These are phyloP conservation scores for Fusarium sp. DNA, from an alignment of 2,329 filamentous ascomycete species.

Conservation along the genomic window DNA sequence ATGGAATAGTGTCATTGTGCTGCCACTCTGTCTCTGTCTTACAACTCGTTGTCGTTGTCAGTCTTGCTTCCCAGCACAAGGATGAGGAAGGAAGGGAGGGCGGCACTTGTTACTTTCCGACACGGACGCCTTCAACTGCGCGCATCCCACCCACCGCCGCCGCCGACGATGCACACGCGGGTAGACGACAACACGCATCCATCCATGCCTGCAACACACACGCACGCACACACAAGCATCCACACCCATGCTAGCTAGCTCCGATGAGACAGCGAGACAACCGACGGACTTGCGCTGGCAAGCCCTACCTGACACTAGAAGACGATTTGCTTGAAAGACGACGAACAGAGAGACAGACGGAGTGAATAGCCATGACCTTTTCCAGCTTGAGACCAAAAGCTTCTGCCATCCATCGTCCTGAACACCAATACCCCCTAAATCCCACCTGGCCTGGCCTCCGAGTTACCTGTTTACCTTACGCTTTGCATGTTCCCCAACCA, in stretches of 20 bases:
- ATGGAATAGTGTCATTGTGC: slow-evolving; percentile 17
- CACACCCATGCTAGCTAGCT: slow-evolving; percentile 27
- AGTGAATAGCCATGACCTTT: not conserved
- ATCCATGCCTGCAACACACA: slow-evolving; percentile 18
- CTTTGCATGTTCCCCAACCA: slow-evolving; percentile 18
- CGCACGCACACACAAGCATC: slow-evolving; percentile 21
- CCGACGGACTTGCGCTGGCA: slow-evolving; percentile 21
- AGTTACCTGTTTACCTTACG: slow-evolving; percentile 12
- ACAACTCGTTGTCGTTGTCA: not conserved
- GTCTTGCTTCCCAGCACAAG: slow-evolving; percentile 20
- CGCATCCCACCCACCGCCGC: slow-evolving; percentile 11
- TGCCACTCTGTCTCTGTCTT: slow-evolving; percentile 14
- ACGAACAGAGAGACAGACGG: slow-evolving; percentile 17
- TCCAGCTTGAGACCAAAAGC: slow-evolving; percentile 1
- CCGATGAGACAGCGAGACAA: slow-evolving; percentile 27
- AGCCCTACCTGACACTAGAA: slow-evolving; percentile 18
- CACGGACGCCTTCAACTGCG: slow-evolving; percentile 28
- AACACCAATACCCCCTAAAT: not conserved
- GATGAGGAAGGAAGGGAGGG: slow-evolving; percentile 11
- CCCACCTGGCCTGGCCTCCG: not conserved
- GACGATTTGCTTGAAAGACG: slow-evolving; percentile 7
- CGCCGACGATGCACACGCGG: slow-evolving; percentile 24
- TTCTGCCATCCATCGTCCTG: slow-evolving; percentile 1
- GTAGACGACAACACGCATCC: slow-evolving; percentile 17
- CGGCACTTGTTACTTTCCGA: slow-evolving; percentile 22